phyloP scores from a whole-genome alignment of 2,329 filamentous ascomycete genomes.

The Sporothrix brasiliensis region DNA sequence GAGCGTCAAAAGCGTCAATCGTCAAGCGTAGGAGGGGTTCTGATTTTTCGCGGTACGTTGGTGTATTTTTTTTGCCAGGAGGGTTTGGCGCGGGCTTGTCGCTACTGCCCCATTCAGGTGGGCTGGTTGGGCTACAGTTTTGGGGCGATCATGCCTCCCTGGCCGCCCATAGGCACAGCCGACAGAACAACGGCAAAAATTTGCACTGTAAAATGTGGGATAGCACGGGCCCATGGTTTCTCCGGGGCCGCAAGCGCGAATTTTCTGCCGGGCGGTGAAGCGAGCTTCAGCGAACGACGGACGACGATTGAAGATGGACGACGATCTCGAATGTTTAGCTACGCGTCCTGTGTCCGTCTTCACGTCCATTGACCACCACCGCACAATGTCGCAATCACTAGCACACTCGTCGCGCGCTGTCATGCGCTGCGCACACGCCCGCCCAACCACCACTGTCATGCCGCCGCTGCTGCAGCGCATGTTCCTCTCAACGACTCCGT shows the following conservation, averaged over 20 bases:
- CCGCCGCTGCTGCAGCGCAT: constrained; percentile 18
- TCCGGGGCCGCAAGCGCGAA: constrained; percentile 29
- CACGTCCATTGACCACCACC: not conserved
- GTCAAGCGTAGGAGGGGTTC: constrained; percentile 3
- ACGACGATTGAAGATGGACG: not conserved
- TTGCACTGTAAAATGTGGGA: constrained; percentile 34
- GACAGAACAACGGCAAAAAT: constrained; percentile 27
- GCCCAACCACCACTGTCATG: not conserved
- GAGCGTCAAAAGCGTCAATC: too few species aligned
- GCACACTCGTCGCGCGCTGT: not conserved
- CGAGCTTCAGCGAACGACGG: not conserved
- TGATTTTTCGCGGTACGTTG: constrained; percentile 23
- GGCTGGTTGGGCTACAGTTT: constrained; percentile 1
- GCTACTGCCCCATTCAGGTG: constrained; percentile 16
- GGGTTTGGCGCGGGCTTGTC: constrained; percentile 6
- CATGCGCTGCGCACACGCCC: constrained; percentile 17
- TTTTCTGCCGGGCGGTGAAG: constrained; percentile 37
- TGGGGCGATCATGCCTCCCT: not conserved
- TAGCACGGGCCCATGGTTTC: constrained; percentile 26
- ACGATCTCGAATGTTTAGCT: not conserved
- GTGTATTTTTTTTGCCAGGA: constrained; percentile 26
- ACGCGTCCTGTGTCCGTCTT: not conserved
- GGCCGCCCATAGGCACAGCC: not conserved
- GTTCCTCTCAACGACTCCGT: constrained; percentile 12
- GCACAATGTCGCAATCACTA: constrained; percentile 11